Evolutionary conservation across 345 rosid genomes (phyloP).

Genomic region (Eucalyptus polyanthemos): DNA sequence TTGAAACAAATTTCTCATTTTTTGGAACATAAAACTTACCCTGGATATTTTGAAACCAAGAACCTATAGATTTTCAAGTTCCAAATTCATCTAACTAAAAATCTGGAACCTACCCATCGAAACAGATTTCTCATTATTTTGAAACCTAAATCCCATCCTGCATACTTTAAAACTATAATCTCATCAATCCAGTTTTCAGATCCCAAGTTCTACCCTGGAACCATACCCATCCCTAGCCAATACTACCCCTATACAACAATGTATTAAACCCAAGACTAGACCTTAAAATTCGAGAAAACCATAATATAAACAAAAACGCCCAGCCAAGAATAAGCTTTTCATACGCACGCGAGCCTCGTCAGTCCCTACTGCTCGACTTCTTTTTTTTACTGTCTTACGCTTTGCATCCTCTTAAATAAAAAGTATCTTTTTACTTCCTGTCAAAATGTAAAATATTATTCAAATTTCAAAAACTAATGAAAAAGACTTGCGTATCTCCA

Average conservation of each 20-base stretch:
- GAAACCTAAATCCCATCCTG: accelerated
- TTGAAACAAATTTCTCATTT: no score
- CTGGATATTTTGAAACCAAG: accelerated
- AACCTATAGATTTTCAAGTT: no score
- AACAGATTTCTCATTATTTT: no score
- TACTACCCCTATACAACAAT: no score
- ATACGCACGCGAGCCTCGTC: background rate
- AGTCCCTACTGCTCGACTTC: background rate
- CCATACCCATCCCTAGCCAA: no score
- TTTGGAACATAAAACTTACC: no score
- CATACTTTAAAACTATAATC: no score
- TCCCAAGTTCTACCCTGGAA: no score
- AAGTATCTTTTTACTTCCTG: background rate
- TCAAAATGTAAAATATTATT: background rate
- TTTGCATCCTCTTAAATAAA: background rate
- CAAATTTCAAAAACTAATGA: background rate
- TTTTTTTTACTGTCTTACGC: background rate
- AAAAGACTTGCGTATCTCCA: background rate
- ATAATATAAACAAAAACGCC: background rate
- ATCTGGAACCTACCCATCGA: accelerated
- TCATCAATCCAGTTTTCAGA: accelerated
- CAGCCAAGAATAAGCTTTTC: background rate
- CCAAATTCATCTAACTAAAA: no score
- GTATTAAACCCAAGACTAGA: background rate
- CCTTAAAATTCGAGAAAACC: background rate